A percentile compares a stretch with the other conserved stretches of the same genome.
Evolutionary conservation across 768 basidiomycete species (phyloP).

Genomic region (Chalciporus sphaerocephalus): DNA sequence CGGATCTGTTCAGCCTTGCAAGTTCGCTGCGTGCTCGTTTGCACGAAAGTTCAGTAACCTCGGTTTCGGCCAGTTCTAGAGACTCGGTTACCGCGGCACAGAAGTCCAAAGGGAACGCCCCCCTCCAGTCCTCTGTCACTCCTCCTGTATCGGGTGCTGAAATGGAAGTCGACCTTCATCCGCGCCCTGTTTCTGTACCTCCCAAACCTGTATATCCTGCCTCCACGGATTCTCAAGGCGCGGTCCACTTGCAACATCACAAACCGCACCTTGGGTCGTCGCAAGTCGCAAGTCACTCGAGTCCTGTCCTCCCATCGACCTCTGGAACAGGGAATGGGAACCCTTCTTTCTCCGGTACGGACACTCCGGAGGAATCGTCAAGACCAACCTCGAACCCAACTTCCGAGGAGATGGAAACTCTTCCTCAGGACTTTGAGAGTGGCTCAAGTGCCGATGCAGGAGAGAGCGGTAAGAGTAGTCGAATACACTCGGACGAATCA

Average conservation of each 20-base stretch:
- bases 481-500: constrained; percentile 5
- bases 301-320: constrained; percentile 10
- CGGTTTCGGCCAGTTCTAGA: constrained; percentile 22
- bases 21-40: constrained; percentile 21
- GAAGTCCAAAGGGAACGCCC: constrained; percentile 2
- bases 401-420: constrained; percentile 15
- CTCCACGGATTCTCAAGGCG: background rate
- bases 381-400: constrained; percentile 10
- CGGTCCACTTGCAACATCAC: background rate
- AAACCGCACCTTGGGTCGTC: constrained; percentile 13
- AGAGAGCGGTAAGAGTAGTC: constrained; percentile 7
- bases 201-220: constrained; percentile 8
- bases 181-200: constrained; percentile 19
- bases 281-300: constrained; percentile 18
- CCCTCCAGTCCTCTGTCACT: constrained; percentile 6
- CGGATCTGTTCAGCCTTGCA: background rate
- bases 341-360: constrained; percentile 1
- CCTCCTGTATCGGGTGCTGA: constrained; percentile 10
- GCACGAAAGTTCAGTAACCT: constrained; percentile 30
- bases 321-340: background rate
- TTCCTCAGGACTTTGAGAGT: constrained; percentile 13
- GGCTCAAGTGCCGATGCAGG: constrained; percentile 12
- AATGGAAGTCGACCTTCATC: constrained; percentile 27
- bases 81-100: constrained; percentile 13
- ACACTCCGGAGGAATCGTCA: constrained; percentile 8